Base-by-base conservation (phyloP, 2,329 filamentous ascomycete species). In the Aspergillus fumigatiaffinis region DNA sequence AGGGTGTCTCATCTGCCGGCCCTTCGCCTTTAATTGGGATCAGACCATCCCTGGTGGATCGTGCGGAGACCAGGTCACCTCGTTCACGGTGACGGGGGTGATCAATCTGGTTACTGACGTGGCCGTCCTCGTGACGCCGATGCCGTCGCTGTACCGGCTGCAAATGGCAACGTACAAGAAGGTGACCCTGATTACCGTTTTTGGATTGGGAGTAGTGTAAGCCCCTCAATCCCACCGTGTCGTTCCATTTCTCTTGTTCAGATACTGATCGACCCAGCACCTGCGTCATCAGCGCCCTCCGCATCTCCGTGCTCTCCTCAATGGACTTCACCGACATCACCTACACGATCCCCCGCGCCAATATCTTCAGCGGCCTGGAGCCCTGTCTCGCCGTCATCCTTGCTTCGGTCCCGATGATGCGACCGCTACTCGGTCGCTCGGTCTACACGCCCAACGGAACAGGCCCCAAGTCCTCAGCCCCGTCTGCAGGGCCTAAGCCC, bases 321-420 rank as follows among this genome's bases (percentile, higher is more conserved):
- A 66, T 75, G 60, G 66, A 76, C 59, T 72, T 72, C 59, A 49
- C 44, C 41, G 72, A 76, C 58, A 60, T 75, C 25, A 75, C 75
- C 17, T 72, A 65, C 50, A 68, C 68, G 7, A 66, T 73, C 41
- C 68, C 71, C 21, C 63, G 61, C 8, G 71, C 75, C 3, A 69
- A 69, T 47, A 64, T 77, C 53, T 76, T 75, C 61, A 71, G 68
- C 17, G 69, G 68, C 9, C 59, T 76, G 20, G 76, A 79, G 60
- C 75, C 74, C 20, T 72, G 65, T 50, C 65, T 79, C 28, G 75
- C 69, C 38, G 69, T 79, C 10, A 71, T 70, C 7, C 61, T 75
- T 12, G 71, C 73, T n/a, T 79, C 74, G 54, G 65, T 78, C 21
- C 76, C 77, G 0, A 68, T 77, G 17, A 66, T 78, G 32, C 72